Base-by-base conservation (phyloP, 768 basidiomycete genomes). In the Tubosaeta brunneosetosa region DNA sequence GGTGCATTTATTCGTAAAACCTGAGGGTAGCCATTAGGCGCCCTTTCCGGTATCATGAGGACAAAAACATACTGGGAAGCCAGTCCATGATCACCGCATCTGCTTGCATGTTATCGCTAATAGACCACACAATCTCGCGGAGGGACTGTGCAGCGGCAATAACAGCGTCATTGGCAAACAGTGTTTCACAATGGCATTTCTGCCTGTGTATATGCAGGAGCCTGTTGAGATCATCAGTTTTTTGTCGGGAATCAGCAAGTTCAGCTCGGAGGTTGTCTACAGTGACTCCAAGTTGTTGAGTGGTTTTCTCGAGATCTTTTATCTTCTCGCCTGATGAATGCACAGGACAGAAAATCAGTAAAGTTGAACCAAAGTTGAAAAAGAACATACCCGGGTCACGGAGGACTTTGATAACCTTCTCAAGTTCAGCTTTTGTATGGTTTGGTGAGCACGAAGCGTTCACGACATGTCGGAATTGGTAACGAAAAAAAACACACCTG, bases 151-250 rank as follows among this genome's bases (percentile, higher is more conserved):
- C 47, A 4, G 51, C 59, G 17, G 51, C 49, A 3, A 13, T 2
- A 13, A 53, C 36, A 11, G 16, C 40, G 14, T 50, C 52, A 3
- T 49, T 17, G 0, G 40, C 10, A 44, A 29, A 61, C 19, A 57
- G 19, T 1, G 17, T 3, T 33, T 61, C 49, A 2, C 59, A 57
- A 0, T 38, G 47, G n/a, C 51, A 32, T 9, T 43, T 55, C 17
- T 55, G 22, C 7, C 56, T 43, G 10, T 60, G 53, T 1, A 32
- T 33, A 36, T 1, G 26, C 6, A 48, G 44, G 12, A 52, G 22
- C n/a, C 7, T 38, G 16, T 25, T 7, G 6, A 58, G 47, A n/a
- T 16, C 27, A 14, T 36, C 22, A 1, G 27, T 27, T 19, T 33
- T 32, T 1, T 8, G 47, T 29, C 36, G 1, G 6, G 19, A 47